Evolutionary conservation across 1,139 yeast genomes (phyloP).

Genomic region (Diutina mesorugosa): DNA sequence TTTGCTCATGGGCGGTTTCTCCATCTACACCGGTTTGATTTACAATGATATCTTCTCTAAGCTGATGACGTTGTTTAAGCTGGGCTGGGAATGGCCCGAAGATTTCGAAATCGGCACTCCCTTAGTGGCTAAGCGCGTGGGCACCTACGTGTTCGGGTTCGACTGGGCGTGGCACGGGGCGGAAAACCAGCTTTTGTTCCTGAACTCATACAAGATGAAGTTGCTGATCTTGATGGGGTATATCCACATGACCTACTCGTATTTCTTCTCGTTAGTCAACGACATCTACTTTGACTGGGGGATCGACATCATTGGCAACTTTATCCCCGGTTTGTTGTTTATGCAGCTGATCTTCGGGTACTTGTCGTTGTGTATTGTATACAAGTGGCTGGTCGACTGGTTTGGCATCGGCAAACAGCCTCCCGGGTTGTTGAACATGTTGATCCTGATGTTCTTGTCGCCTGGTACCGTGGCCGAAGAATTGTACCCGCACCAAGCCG

Average conservation of each 20-base stretch:
- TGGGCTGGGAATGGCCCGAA: constrained; percentile 91
- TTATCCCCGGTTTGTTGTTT: constrained; percentile 84
- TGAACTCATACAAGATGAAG: constrained; percentile 95
- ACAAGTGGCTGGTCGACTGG: constrained; percentile 97
- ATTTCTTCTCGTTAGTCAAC: constrained; percentile 74
- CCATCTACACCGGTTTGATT: constrained; percentile 85
- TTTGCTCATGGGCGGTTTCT: constrained; percentile 81
- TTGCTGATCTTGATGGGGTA: constrained; percentile 91
- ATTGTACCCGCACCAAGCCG: constrained; percentile 73
- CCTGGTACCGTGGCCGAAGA: constrained; percentile 85
- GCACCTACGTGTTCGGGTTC: constrained; percentile 70
- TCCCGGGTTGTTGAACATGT: constrained; percentile 89
- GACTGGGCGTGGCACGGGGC: constrained; percentile 98
- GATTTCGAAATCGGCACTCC: constrained; percentile 49
- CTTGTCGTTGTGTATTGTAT: constrained; percentile 67
- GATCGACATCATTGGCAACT: constrained; percentile 86
- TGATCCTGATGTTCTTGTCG: constrained; percentile 87
- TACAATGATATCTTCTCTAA: constrained; percentile 90
- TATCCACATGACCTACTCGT: constrained; percentile 86
- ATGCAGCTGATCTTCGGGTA: constrained; percentile 97
- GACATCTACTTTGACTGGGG: constrained; percentile 57
- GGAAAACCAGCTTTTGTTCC: constrained; percentile 77
- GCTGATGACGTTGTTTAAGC: constrained; percentile 71
- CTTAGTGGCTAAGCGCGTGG: constrained; percentile 48
- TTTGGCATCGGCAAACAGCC: constrained; percentile 59